Conservation (phyloP, 2,329 filamentous ascomycete genomes). For the Alternaria hordeiaustralica region DNA sequence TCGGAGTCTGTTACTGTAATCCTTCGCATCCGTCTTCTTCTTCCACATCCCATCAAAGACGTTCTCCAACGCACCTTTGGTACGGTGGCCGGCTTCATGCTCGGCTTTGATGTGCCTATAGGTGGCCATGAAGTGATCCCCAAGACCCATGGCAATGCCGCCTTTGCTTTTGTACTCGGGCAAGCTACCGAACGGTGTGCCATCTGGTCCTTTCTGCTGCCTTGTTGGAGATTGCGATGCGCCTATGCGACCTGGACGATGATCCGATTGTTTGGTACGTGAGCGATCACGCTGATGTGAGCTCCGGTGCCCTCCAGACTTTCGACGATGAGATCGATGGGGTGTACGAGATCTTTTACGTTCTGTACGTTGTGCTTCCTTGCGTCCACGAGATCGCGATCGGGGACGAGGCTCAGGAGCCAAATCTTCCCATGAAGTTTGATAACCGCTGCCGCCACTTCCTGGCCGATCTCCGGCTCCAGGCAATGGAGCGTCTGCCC, state of each 20-base stretch:
- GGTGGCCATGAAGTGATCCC: constrained; percentile 24
- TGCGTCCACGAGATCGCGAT: background rate
- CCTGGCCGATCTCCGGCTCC: background rate
- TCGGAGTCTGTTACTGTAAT: background rate
- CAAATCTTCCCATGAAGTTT: background rate
- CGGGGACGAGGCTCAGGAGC: background rate
- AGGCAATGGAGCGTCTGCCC: background rate
- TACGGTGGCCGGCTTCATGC: constrained; percentile 22
- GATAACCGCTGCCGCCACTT: background rate
- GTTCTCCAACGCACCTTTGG: constrained; percentile 21
- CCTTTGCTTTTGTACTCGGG: constrained; percentile 25
- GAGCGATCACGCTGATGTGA: background rate
- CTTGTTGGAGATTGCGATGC: background rate
- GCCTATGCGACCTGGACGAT: background rate
- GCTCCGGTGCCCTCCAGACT: background rate
- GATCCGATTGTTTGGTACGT: background rate
- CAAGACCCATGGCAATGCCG: constrained; percentile 24
- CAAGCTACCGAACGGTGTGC: constrained; percentile 21
- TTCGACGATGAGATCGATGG: background rate
- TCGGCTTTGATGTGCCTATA: constrained; percentile 32
- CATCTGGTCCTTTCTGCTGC: constrained; percentile 18
- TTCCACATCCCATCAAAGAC: constrained; percentile 11
- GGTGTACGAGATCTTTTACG: background rate
- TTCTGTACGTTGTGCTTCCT: background rate
- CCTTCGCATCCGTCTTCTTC: constrained; percentile 2